Evolutionary conservation across 805 yeast genomes (phyloP), one percentile per base, ranked within the genome.

Genomic region (Cyberlindnera meyerae): DNA sequence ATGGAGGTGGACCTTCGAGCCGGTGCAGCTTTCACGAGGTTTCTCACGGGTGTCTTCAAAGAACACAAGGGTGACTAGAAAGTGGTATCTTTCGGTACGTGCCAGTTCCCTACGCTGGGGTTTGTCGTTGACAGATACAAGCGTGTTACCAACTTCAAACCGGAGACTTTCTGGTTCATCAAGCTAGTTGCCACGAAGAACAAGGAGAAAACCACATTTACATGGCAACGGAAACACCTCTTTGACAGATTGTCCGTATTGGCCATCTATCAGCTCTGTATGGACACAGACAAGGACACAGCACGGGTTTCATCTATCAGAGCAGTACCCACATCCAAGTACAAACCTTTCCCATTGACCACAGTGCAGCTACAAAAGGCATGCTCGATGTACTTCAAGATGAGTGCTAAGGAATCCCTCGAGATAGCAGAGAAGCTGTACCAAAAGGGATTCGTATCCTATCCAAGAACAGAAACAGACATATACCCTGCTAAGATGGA

Each of bases 401-500:
- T 87, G 68, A 75, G 84, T 50, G 93, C 97, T 0, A 88, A 89
- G 51, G 71, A 70, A 32, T 77, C 96, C 3, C 64, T 93, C 50
- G 76, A 73, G 18, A 61, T 69, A 0, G 98, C 99, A 0, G 98
- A 93, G 59, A 75, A 74, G 45, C 68, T 93, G 17, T 93, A 93
- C 57, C 88, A 82, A 40, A 68, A 72, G 32, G 98, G 98, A 0
- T 86, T 77, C 52, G 67, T 93, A 2, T 88, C 97, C 0, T 93
- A 93, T 56, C 99, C 99, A 4, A 82, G 99, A 67, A 93, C 99
- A 0, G 99, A 93, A 55, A 93, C 99, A 0, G 97, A 93, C 57
- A 72, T 63, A 17, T 94, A 84, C 51, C 96, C 95, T 2, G 59
- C 63, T 0, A 67, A 70, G 2, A 86, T 89, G 83, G 86, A 93